Base-by-base conservation (phyloP, 2,329 filamentous ascomycete species). In the Fusarium sp. region DNA sequence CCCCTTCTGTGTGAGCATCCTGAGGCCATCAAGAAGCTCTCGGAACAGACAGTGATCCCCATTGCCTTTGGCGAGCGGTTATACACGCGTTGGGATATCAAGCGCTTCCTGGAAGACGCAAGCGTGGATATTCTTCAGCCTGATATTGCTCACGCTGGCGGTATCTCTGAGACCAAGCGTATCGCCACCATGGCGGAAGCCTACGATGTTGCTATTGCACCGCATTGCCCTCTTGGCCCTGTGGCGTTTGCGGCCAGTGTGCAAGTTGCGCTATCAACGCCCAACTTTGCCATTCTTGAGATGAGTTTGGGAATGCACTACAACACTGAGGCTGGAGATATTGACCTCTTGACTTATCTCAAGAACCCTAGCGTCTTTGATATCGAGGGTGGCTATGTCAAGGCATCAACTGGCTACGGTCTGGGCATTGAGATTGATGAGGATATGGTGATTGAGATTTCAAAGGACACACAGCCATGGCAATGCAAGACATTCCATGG, bases 291-390 rank as follows among this genome's bases (percentile, higher is more conserved):
- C 0, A 92, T 93, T 29, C 87, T 91, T 70, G 90, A 93, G 74
- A 92, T 92, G 91, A 89, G 87, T 49, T 70, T 92, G 28, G 91
- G 90, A 0, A 93, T 93, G 67, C 91, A 93, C 72, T 93, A 93
- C 71, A 93, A 93, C 66, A 83, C 81, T 0, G 87, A 85, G 2
- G 81, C 81, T 1, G 87, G 85, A 2, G 81, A 85, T 3, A 80
- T 87, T 65, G 89, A 91, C 71, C 77, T 91, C 51, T 83, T 83
- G 11, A 89, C 83, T 25, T 92, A 92, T 70, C 79, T 87, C 2
- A 85, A 83, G 69, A 85, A 91, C 65, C 81, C 85, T 0, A 81
- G 83, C 45, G 84, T 91, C 0, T 91, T 89, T 80, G 79, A 85
- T 36, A 85, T 92, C 6, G 80, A 83, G n/a, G 82, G 85, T 40